Evolutionary conservation across 1,284 basidiomycete genomes (phyloP).

Genomic region (Pascua sp.): DNA sequence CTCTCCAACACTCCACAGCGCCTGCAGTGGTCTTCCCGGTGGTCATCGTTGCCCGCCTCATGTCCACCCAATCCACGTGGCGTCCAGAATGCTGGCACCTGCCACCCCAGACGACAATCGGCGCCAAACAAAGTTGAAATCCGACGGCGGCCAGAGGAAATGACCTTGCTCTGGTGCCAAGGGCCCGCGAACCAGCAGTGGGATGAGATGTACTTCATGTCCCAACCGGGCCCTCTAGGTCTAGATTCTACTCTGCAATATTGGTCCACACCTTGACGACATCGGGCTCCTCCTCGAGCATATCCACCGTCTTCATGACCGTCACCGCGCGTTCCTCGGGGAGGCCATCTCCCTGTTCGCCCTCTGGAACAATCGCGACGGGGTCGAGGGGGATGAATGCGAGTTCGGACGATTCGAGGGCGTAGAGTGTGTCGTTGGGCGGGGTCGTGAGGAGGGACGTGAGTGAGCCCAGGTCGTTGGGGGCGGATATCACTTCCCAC

Average conservation of each 20-base stretch:
- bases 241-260: conserved; percentile 14
- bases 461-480: conserved; percentile 27
- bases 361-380: conserved; percentile 22
- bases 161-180: too few species aligned
- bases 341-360: conserved; percentile 18
- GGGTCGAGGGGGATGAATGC: conserved; percentile 38
- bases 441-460: conserved; percentile 23
- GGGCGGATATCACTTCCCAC: conserved; percentile 32
- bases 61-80: too few species aligned
- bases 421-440: conserved; percentile 20
- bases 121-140: too few species aligned
- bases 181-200: too few species aligned
- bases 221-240: too few species aligned
- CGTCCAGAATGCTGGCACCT: too few species aligned
- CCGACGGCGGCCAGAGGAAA: too few species aligned
- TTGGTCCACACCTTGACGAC: conserved; percentile 49
- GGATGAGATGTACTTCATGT: too few species aligned
- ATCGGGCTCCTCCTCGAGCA: conserved; percentile 42
- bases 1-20: too few species aligned
- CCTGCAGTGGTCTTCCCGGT: too few species aligned
- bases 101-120: too few species aligned
- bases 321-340: conserved; percentile 34
- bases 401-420: conserved; percentile 33
- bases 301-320: conserved; percentile 27
- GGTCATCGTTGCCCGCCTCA: too few species aligned